phyloP scores from a whole-genome alignment of 345 rosid species.

The Hibiscus tridactylites region DNA sequence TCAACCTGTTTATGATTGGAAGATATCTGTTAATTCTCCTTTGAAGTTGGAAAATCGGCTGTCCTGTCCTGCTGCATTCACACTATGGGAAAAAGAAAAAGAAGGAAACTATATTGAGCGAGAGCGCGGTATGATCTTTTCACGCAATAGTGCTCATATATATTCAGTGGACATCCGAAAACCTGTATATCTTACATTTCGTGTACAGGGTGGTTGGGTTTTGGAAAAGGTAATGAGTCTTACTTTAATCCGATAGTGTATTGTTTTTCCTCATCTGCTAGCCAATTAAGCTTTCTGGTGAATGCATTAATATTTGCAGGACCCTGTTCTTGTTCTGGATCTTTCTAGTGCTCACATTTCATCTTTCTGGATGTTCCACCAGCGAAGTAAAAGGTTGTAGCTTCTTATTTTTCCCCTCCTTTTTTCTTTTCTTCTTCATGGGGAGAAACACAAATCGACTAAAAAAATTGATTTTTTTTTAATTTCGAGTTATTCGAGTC shows the following conservation, averaged over 20 bases:
- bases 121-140: conserved; percentile 52
- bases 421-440: too few relatives aligned
- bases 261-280: not conserved
- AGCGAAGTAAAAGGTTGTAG: conserved; percentile 63
- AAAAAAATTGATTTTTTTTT: too few relatives aligned
- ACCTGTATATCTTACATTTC: conserved; percentile 66
- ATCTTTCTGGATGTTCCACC: conserved; percentile 94
- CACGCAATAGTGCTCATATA: conserved; percentile 52
- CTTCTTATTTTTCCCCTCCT: not conserved
- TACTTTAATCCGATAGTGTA: not conserved
- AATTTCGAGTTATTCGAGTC: too few relatives aligned
- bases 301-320: conserved; percentile 41
- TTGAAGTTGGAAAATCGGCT: conserved; percentile 93
- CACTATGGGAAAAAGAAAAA: conserved; percentile 70
- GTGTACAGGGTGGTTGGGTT: conserved; percentile 85
- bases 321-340: conserved; percentile 71
- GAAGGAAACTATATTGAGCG: conserved; percentile 67
- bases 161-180: conserved; percentile 68
- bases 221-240: conserved; percentile 64
- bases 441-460: too few relatives aligned
- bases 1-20: conserved; percentile 96
- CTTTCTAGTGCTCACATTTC: conserved; percentile 57
- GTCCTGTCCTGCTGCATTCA: conserved; percentile 80
- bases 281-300: not conserved
- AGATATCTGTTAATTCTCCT: conserved; percentile 73